Evolutionary conservation across 192 early-diverging fungal species (phyloP), one percentile per base, ranked within the genome.

Genomic region (Backusella luteola): DNA sequence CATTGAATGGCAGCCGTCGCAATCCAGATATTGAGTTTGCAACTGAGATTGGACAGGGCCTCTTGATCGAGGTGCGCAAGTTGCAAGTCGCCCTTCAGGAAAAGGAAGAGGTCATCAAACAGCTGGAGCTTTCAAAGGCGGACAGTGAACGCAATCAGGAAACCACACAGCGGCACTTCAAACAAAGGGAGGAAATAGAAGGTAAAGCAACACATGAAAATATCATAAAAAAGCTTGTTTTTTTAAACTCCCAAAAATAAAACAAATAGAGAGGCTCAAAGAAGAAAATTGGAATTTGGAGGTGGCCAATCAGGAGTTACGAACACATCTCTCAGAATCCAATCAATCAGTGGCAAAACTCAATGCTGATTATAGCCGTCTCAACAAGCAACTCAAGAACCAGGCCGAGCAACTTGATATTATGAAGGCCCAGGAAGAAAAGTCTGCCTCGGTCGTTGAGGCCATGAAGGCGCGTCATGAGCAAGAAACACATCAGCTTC

Each of bases 401-500:
- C 80, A 86, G n/a, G 85, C 88, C 19, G 90, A 93, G 76, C 89
- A 90, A 44, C 73, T 86, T 14, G 89, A 90, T 21, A 74, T 82
- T 4, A 84, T 93, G 38, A 90, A 91, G 76, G 86, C 83, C 56
- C 84, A 85, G 73, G 88, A 89, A 71, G 87, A 87, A 63, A 87
- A 85, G 46, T 56, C 78, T 0, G 74, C 78, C 6, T n/a, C 73
- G 2, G 75, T 84, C 3, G 69, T 90, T 1, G 80, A 83, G 41
- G 77, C 84, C 26, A 73, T 84, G 3, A 91, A 90, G 44, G 75
- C 84, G 14, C 83, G 87, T 35, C 89, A 88, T 49, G 92, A 93
- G 67, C 88, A 93, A 44, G 91, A 93, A 15, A 86, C 89, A 41
- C 44, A 79, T 1, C 71, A 75, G 9, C 74, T 89, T 80, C 85